Conservation (phyloP, 805 yeast genomes). For the Starmerella sirachaensis region DNA sequence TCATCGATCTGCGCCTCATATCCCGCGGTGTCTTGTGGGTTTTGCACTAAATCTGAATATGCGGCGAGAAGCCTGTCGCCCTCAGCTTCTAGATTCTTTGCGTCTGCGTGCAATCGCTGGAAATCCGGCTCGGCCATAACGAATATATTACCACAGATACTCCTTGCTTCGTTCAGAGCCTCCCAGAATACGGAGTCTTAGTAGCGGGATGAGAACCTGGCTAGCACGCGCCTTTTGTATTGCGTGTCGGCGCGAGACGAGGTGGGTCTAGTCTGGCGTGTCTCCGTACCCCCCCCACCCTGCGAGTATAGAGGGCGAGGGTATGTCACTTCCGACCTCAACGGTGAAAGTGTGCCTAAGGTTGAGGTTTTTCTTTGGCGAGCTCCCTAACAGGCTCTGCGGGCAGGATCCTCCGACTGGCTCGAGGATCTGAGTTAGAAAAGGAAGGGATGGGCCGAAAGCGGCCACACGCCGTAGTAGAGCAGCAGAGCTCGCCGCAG, state of each 20-base stretch:
- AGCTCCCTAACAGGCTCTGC: neutral
- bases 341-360: too few species aligned
- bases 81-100: slow-evolving; percentile 50
- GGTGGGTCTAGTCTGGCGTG: too few species aligned
- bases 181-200: too few species aligned
- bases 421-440: neutral
- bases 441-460: neutral
- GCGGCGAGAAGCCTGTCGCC: slow-evolving; percentile 42
- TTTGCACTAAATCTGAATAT: slow-evolving; percentile 44
- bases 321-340: too few species aligned
- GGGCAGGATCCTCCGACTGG: neutral
- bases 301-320: too few species aligned
- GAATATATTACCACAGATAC: neutral
- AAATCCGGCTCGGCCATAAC: slow-evolving; percentile 12
- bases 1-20: slow-evolving; percentile 40
- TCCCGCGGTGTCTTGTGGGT: slow-evolving; percentile 38
- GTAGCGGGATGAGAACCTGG: too few species aligned
- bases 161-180: neutral
- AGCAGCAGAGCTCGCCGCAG: neutral
- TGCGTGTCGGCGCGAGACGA: too few species aligned
- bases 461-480: neutral
- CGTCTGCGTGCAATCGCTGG: slow-evolving; percentile 9
- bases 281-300: too few species aligned
- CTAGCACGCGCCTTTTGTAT: too few species aligned
- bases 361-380: too few species aligned